These are phyloP conservation scores for Pseudozyma tsukubaensis DNA, from an alignment of 1,284 basidiomycete species.

Conservation along the genomic window DNA sequence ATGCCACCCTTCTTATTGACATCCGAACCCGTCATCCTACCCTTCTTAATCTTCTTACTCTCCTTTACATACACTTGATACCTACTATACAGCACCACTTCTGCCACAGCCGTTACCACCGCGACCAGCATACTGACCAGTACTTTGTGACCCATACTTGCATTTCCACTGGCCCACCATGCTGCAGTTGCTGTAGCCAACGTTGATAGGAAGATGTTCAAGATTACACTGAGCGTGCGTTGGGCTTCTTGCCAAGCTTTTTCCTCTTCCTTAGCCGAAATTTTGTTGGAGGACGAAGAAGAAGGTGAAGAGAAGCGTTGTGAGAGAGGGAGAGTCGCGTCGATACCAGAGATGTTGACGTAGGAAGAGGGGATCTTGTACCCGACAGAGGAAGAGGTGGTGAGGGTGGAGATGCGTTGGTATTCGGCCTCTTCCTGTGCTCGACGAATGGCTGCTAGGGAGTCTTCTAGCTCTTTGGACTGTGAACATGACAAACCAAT, in stretches of 20 bases:
- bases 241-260: constrained; percentile 41
- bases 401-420: constrained; percentile 29
- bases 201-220: constrained; percentile 43
- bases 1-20: background rate
- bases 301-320: constrained; percentile 17
- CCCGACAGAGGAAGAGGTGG: background rate
- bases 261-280: constrained; percentile 13
- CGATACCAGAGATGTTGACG: constrained; percentile 38
- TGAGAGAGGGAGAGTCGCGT: constrained; percentile 29
- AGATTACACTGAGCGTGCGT: constrained; percentile 33
- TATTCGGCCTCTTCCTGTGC: constrained; percentile 45
- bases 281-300: background rate
- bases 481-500: no score
- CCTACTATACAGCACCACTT: constrained; percentile 42
- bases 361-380: constrained; percentile 31
- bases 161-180: constrained; percentile 41
- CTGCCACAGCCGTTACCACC: constrained; percentile 31
- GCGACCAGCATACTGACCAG: constrained; percentile 31
- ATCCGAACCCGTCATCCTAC: constrained; percentile 39
- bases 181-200: constrained; percentile 40
- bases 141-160: constrained; percentile 21
- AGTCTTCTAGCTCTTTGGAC: constrained; percentile 37
- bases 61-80: constrained; percentile 35
- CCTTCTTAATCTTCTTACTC: constrained; percentile 21
- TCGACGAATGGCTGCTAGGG: constrained; percentile 28